These are phyloP conservation scores for Pestalotiopsis sp. DNA, from an alignment of 2,329 filamentous ascomycete species.

Conservation along the genomic window DNA sequence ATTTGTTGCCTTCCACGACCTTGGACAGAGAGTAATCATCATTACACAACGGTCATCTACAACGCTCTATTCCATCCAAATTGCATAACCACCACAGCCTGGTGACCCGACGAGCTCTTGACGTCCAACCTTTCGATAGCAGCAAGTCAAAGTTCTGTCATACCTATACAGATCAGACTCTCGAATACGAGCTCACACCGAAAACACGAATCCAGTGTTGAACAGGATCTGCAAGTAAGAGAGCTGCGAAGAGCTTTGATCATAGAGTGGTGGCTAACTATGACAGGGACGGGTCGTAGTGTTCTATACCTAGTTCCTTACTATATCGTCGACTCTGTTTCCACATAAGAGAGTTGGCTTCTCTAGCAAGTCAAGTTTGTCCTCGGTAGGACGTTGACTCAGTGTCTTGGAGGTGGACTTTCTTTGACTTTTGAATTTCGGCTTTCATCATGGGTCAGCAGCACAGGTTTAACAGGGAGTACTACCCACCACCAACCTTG, in stretches of 20 bases:
- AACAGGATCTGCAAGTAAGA: neutral
- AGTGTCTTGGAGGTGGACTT: neutral
- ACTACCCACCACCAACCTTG: neutral
- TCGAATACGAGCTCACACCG: neutral
- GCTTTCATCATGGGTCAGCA: constrained; percentile 2
- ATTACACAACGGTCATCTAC: neutral
- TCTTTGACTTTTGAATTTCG: neutral
- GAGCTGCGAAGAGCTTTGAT: neutral
- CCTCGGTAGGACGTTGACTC: neutral
- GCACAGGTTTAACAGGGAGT: constrained; percentile 7
- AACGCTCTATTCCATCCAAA: neutral
- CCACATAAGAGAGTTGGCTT: neutral
- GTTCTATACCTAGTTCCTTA: neutral
- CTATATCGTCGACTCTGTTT: neutral
- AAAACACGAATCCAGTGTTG: neutral
- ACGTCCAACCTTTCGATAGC: neutral
- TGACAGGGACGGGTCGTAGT: neutral
- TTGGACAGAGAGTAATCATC: constrained; percentile 9
- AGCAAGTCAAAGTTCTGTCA: neutral
- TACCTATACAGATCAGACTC: neutral
- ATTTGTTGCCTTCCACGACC: neutral
- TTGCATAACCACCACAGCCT: neutral
- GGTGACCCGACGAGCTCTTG: neutral
- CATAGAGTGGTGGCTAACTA: neutral
- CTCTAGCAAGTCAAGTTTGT: no score